Conservation (phyloP, 1,139 yeast genomes). For the Meyerozyma smithsonii region DNA sequence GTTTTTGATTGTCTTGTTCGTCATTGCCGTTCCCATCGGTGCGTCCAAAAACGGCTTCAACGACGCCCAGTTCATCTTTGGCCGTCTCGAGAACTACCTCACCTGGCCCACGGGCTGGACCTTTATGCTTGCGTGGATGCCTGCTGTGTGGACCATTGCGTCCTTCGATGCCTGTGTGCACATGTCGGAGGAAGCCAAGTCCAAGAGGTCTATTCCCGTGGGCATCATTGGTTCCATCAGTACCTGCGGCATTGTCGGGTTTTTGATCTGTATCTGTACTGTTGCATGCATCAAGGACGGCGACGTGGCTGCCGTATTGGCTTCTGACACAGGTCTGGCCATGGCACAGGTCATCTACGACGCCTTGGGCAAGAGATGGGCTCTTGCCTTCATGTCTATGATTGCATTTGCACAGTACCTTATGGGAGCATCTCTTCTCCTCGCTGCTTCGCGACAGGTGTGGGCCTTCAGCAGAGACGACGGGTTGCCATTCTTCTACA, state of each 20-base stretch:
- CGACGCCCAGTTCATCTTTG: constrained; percentile 14
- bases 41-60: constrained; percentile 9
- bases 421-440: constrained; percentile 21
- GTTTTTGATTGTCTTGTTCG: constrained; percentile 14
- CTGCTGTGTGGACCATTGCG: constrained; percentile 31
- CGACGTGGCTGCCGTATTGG: constrained; percentile 15
- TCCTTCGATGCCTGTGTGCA: constrained; percentile 30
- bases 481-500: constrained; percentile 37
- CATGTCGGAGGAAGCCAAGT: constrained; percentile 27
- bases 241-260: constrained; percentile 20
- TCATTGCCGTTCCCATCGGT: constrained; percentile 26
- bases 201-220: constrained; percentile 23
- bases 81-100: constrained; percentile 14
- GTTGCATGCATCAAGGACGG: constrained; percentile 18
- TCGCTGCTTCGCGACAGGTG: constrained; percentile 16
- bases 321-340: constrained; percentile 18
- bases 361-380: constrained; percentile 22
- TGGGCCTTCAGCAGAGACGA: constrained; percentile 10
- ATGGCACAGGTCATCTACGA: constrained; percentile 22
- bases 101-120: constrained; percentile 21
- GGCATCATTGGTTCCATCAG: constrained; percentile 29
- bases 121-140: constrained; percentile 25
- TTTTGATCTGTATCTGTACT: constrained; percentile 16
- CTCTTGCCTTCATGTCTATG: constrained; percentile 19
- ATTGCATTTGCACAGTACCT: constrained; percentile 22